Base-by-base conservation (phyloP, 768 basidiomycete genomes). In the Leccinum broughii region DNA sequence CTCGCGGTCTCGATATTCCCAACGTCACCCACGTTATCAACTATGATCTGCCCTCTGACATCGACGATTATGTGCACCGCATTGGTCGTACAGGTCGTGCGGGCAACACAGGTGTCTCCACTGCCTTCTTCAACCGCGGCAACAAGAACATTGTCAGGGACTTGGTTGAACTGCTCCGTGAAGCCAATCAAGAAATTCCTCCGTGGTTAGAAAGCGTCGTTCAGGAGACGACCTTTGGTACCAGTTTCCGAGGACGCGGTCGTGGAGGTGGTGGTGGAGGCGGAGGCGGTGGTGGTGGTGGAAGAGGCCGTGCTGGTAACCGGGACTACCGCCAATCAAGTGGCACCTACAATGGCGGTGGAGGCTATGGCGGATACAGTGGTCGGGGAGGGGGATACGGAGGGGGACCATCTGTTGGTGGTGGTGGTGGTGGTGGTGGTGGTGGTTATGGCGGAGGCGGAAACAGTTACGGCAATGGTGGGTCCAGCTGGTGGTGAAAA, bases 1-100 rank as follows among this genome's bases (percentile, higher is more conserved):
- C 97, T 58, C 94, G 97, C 80, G 97, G 97, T 71, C 86, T 99
- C 66, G 97, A 99, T 77, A 98, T 99, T 68, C 97, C 97, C 63
- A 97, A 99, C 76, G 97, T 99, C 71, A 97, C 92, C 15, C 97
- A 98, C 74, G 97, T 99, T 70, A 83, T 98, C 80, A 96, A 98
- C 76, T 98, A 98, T 76, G 97, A 98, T 74, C 82, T 99, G 6
- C 97, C 97, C 13, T 90, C 90, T 62, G 97, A 98, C 77, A 95
- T 99, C 64, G 97, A 98, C 71, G 97, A 99, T 76, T 99, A 98
- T 77, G 95, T 98, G 51, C 95, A 98, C 74, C 95, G 94, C 70
- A 96, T 95, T 68, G 94, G 94, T 81, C 91, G 95, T 81, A 96
- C 95, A 14, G 97, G 97, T 50, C 95, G 97, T 85, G 97, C 97